Percentiles rank a stretch among this genome's conserved stretches.
phyloP scores from a whole-genome alignment of 2,329 filamentous ascomycete species.

The Dothiorella sarmentorum region DNA sequence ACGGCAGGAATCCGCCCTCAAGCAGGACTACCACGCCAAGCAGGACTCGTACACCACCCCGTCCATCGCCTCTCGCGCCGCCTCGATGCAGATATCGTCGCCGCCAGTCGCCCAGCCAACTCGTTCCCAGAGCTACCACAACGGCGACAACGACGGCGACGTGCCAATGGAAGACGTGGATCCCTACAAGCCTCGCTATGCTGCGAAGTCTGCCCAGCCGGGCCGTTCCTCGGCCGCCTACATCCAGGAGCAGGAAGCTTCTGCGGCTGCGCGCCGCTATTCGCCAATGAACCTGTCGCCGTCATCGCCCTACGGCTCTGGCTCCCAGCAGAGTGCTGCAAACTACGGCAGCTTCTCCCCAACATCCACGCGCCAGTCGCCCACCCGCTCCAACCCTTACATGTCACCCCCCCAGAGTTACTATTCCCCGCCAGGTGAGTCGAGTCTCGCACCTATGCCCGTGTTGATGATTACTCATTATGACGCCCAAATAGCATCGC shows the following conservation, averaged over 20 bases:
- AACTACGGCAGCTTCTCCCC: constrained; percentile 43
- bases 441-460: constrained; percentile 20
- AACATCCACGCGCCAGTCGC: constrained; percentile 68
- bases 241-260: constrained; percentile 64
- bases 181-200: constrained; percentile 80
- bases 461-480: constrained; percentile 24
- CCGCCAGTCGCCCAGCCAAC: constrained; percentile 29
- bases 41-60: constrained; percentile 36
- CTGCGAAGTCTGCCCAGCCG: constrained; percentile 70
- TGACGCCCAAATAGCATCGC: constrained; percentile 34
- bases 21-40: constrained; percentile 23
- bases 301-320: constrained; percentile 70
- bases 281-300: constrained; percentile 95
- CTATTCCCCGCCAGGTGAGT: constrained; percentile 57
- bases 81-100: constrained; percentile 36
- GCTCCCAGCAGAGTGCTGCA: constrained; percentile 49
- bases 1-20: background rate
- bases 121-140: constrained; percentile 35
- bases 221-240: constrained; percentile 74
- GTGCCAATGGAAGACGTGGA: constrained; percentile 81
- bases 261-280: constrained; percentile 83
- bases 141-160: constrained; percentile 43
- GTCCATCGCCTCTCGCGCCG: constrained; percentile 34
- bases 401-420: constrained; percentile 56
- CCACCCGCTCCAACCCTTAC: constrained; percentile 63